Percentiles rank a stretch among this genome's conserved stretches.
Evolutionary conservation across 2,329 filamentous ascomycete genomes (phyloP).

Genomic region (Aspergillus ibericus): DNA sequence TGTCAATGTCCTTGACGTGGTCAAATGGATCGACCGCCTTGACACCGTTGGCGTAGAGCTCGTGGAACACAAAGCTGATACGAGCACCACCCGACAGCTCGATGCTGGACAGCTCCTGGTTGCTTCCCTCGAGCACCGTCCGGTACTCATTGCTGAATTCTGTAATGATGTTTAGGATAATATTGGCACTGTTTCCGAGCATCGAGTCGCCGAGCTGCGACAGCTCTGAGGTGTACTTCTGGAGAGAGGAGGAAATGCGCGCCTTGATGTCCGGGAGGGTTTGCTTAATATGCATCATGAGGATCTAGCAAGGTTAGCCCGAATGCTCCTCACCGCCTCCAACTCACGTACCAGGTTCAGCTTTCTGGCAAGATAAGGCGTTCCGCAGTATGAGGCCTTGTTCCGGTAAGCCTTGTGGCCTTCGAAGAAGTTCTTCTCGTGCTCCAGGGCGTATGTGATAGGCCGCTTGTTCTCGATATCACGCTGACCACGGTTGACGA

Average conservation of each 20-base stretch:
- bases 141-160: slow-evolving; percentile 98
- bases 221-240: slow-evolving; percentile 86
- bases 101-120: slow-evolving; percentile 88
- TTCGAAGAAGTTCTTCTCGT: slow-evolving; percentile 96
- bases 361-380: slow-evolving; percentile 93
- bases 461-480: slow-evolving; percentile 98
- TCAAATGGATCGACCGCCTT: slow-evolving; percentile 98
- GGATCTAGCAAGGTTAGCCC: slow-evolving; percentile 58
- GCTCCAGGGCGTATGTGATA: slow-evolving; percentile 85
- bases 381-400: slow-evolving; percentile 98
- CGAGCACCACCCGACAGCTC: slow-evolving; percentile 95
- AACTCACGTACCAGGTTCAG: slow-evolving; percentile 68
- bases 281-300: slow-evolving; percentile 99
- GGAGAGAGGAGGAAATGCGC: slow-evolving; percentile 86
- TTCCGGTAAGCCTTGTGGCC: slow-evolving; percentile 98
- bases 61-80: slow-evolving; percentile 99
- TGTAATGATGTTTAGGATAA: slow-evolving; percentile 97
- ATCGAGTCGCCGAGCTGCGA: slow-evolving; percentile 84
- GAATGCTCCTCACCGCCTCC: neutral
- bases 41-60: slow-evolving; percentile 94
- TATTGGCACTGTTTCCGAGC: slow-evolving; percentile 93
- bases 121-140: slow-evolving; percentile 93
- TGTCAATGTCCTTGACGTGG: slow-evolving; percentile 94
- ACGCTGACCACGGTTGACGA: slow-evolving; percentile 95
- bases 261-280: slow-evolving; percentile 98